Evolutionary conservation across 257 asterid species (phyloP), one percentile per base, ranked within the genome.

Genomic region (Plantago elongata): DNA sequence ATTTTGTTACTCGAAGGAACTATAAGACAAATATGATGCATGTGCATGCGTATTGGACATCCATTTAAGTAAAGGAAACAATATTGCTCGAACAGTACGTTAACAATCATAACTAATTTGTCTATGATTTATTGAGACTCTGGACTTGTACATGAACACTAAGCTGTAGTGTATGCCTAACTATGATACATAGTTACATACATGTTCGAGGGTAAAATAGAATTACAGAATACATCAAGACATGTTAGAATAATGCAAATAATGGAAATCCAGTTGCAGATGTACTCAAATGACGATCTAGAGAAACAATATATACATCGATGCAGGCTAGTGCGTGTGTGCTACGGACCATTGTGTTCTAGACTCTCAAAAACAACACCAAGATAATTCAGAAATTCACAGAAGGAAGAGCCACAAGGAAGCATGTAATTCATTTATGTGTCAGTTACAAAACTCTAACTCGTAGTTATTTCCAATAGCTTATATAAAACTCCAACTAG

Each of bases 391-490:
- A 18, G 16, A 34, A 34, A 45, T 13, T 45, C 13, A 45, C 13
- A 15, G 0, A 63, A 37, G 40, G 59, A 63, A 15, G 37, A 64
- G 45, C 38, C 57, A 52, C 57, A 44, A 17, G 43, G 54, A 45
- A 60, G 54, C 44, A 42, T 45, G 29, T 52, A 13, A 9, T 12
- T 14, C 50, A 48, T 46, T 12, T 27, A 45, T 13, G 10, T 9
- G 12, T 50, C 48, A 62, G 48, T 50, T 50, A 9, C 5, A 12
- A 15, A 16, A 62, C 34, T 18, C 61, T 46, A 56, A 17, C 58
- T 18, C 45, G 22, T 58, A 3, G 62, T 43, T 22, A 45, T 9
- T 4, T 55, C 55, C 45, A 54, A 44, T 43, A 16, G 40, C 40
- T 34, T 5, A 34, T 34, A 34, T 0, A 34, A 5, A 34, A 34